Conservation (phyloP, 345 rosid species). For the Gossypium australe region DNA sequence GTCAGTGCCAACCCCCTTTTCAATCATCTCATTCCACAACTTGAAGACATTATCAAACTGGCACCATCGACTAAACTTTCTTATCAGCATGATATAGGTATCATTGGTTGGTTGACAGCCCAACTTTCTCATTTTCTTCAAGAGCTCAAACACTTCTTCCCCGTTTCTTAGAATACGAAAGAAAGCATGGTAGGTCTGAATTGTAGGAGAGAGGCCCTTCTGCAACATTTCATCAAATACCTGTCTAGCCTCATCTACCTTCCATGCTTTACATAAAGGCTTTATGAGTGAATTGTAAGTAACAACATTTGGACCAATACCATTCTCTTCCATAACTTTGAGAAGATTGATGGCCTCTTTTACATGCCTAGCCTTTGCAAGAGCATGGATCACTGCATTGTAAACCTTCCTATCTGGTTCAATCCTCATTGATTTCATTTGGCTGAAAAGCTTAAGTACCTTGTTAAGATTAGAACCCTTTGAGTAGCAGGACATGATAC, state of each 20-base stretch:
- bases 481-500: constrained; percentile 77
- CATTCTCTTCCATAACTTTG: constrained; percentile 73
- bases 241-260: constrained; percentile 52
- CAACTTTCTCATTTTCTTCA: constrained; percentile 63
- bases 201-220: constrained; percentile 45
- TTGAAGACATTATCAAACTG: constrained; percentile 58
- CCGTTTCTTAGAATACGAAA: constrained; percentile 50
- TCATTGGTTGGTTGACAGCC: constrained; percentile 69
- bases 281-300: constrained; percentile 80
- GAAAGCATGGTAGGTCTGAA: constrained; percentile 76
- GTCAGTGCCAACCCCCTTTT: constrained; percentile 61
- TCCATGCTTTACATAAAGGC: constrained; percentile 67
- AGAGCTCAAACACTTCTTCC: constrained; percentile 67
- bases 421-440: constrained; percentile 51
- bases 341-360: constrained; percentile 60
- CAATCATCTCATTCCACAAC: constrained; percentile 79
- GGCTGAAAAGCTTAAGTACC: constrained; percentile 62
- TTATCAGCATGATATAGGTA: constrained; percentile 76
- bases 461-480: constrained; percentile 58
- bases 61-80: constrained; percentile 84
- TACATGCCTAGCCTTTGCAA: constrained; percentile 68
- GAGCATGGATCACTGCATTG: constrained; percentile 74
- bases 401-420: constrained; percentile 84
- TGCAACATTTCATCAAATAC: constrained; percentile 66
- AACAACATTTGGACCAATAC: constrained; percentile 52